These are phyloP conservation scores for Syzygium aqueum DNA, from an alignment of 345 rosid genomes.

Conservation along the genomic window DNA sequence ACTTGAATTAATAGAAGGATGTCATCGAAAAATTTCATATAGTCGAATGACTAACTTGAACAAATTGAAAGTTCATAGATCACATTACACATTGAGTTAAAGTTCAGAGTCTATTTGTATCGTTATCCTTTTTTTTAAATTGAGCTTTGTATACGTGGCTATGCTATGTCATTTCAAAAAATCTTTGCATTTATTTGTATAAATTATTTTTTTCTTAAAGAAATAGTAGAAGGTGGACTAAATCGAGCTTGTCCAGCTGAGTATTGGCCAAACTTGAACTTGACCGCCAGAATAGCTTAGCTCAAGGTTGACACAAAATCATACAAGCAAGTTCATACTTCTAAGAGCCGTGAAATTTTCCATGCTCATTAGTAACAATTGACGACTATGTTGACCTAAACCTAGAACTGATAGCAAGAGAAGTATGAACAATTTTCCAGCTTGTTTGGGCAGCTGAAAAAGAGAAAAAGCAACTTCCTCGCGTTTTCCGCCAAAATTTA, in stretches of 20 bases:
- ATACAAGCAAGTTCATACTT: neutral
- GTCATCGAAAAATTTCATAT: no score
- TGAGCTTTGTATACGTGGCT: neutral
- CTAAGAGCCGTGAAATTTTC: neutral
- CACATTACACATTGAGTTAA: no score
- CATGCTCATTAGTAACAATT: neutral
- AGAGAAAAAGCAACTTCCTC: neutral
- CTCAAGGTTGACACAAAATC: neutral
- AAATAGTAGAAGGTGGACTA: neutral
- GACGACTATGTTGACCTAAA: neutral
- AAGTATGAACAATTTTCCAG: neutral
- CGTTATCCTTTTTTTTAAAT: neutral
- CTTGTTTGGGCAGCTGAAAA: neutral
- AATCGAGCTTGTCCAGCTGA: neutral
- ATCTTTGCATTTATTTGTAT: no score
- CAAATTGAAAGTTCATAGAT: no score
- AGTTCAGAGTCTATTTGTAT: no score
- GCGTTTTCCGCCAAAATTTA: neutral
- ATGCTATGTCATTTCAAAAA: neutral
- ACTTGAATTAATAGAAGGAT: no score
- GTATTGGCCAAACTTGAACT: neutral
- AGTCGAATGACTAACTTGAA: no score
- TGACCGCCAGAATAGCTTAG: neutral
- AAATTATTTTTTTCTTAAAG: neutral
- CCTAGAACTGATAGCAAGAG: neutral